Evolutionary conservation across 2,329 filamentous ascomycete genomes (phyloP), one percentile per base, ranked within the genome.

Genomic region (Bimuria novae-zelandiae): DNA sequence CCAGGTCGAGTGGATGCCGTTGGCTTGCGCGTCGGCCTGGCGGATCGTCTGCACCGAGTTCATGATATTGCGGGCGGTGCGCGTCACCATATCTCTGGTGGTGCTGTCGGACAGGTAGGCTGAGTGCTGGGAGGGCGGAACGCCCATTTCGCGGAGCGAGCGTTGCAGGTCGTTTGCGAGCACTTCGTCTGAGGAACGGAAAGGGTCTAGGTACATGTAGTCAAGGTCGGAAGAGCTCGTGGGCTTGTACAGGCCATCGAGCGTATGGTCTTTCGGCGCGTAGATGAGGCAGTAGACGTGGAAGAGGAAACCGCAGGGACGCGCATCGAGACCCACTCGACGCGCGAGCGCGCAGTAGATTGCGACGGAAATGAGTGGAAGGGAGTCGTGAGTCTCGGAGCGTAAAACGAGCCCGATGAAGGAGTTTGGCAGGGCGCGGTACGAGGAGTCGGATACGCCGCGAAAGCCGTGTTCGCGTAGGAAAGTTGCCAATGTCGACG

Each of bases 141-240:
- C 76, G 10, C 80, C 80, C 61, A 84, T 69, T 21, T 81, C 77
- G 35, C 79, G 77, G n/a, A 93, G 76, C 56, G 85, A 79, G 22
- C 75, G 75, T 53, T 82, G 80, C 32, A 97, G 77, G 44, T 83
- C 77, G 1, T 78, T 75, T 11, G 84, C 71, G 0, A 81, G 77
- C 0, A 92, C 82, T 72, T 96, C 91, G 12, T 82, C 75, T 29
- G 85, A 82, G 2, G 83, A 85, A 23, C 84, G 83, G 72, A 89
- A 96, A 0, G 92, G 92, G 65, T 96, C 90, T 59, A 97, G 80
- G 68, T 90, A 95, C 84, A 96, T 93, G 53, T 82, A 78, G 7
- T 71, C 65, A 7, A 64, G 60, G 21, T 57, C 46, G n/a, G 49
- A 52, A 39, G 61, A 63, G 62, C 56, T 63, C 46, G 52, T 66